Base-by-base conservation (phyloP, 2,329 filamentous ascomycete species). In the Didymella lethalis region DNA sequence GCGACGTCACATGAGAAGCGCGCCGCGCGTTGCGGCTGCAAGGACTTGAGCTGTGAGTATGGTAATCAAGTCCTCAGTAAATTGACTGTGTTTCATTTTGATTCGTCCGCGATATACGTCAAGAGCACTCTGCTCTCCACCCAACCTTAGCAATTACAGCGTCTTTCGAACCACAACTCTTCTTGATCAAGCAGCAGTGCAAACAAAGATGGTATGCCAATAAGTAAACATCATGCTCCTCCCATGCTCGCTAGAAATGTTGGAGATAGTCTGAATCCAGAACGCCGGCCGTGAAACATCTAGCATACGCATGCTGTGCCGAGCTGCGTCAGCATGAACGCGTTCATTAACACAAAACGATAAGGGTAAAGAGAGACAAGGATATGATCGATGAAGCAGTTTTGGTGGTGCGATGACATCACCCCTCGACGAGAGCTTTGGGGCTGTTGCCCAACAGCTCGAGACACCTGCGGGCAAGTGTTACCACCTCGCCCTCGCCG, bases 401-500 rank as follows among this genome's bases (percentile, higher is more conserved):
- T 71, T 67, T 70, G 56, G 62, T 47, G 36, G 29, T 51, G 62
- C 56, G 25, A 45, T 52, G 36, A 48, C 31, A 29, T 77, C 66
- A 95, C 40, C 90, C 91, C 77, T 96, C 92, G 64, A 95, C 92
- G 65, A 96, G 88, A 47, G 89, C 84, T 79, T 94, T 94, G 31
- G 90, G 88, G 70, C 84, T 88, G 76, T 92, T 90, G 49, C 90
- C 91, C 32, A 97, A 81, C 3, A 97, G 84, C 78, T 97, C 94
- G 40, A 97, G 84, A 75, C 93, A 98, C 68, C 93, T 87, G 72
- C 94, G 90, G 25, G 95, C 94, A 67, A 99, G 86, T 66, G 89
- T 93, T 64, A 97, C 91, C 44, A 97, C 93, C 77, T 98, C 94
- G 57, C 90, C 91, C 76, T 97, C 93, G 45, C 95, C 93, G 59